Conservation (phyloP, 345 rosid genomes). For the Eutrema yunnanense region DNA sequence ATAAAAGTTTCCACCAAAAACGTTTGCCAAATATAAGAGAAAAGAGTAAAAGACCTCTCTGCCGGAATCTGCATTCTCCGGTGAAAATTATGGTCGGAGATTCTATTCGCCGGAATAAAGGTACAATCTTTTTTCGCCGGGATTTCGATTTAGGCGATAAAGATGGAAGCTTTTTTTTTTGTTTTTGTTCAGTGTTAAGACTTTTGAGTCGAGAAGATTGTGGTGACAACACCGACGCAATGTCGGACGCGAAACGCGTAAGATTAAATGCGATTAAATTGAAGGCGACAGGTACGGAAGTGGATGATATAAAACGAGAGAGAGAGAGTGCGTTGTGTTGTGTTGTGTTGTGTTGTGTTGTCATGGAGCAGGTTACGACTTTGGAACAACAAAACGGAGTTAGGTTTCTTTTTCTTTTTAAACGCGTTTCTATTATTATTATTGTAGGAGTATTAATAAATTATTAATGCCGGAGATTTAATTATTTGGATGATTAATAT, state of each 20-base stretch:
- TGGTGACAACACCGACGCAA: constrained; percentile 25
- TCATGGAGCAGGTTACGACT: constrained; percentile 33
- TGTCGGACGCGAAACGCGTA: constrained; percentile 42
- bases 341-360: not conserved
- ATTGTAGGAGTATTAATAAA: not conserved
- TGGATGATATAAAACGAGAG: constrained; percentile 8
- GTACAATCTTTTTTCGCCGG: not conserved
- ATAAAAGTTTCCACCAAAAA: not conserved
- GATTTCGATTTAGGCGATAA: not conserved
- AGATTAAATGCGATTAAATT: constrained; percentile 36
- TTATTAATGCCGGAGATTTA: constrained; percentile 5
- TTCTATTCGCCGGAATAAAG: not conserved
- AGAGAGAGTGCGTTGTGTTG: not conserved
- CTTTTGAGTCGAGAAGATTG: not conserved
- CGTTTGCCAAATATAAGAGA: not conserved
- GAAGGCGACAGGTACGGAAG: constrained; percentile 36
- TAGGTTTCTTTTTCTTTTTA: not conserved
- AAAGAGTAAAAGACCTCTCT: constrained; percentile 9
- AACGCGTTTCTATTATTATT: constrained; percentile 16
- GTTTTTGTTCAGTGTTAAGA: not conserved
- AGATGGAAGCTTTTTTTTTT: not conserved
- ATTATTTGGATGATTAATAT: not conserved
- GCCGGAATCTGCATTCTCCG: constrained; percentile 21
- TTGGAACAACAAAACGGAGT: not conserved
- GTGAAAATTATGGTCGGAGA: constrained; percentile 4